phyloP scores from a whole-genome alignment of 2,329 filamentous ascomycete genomes.

The Clonostachys chloroleuca region DNA sequence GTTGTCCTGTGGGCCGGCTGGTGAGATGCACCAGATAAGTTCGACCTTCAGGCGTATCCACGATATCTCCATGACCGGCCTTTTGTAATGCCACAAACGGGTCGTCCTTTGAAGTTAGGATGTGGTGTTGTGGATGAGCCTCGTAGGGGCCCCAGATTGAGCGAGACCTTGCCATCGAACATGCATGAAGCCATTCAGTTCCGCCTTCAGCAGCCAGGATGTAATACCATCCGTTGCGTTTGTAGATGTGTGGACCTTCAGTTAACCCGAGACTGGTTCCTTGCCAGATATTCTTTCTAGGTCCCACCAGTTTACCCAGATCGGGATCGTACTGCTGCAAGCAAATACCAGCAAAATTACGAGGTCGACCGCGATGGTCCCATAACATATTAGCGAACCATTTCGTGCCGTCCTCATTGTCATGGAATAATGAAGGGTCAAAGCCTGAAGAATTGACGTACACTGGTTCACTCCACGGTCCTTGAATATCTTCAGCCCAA shows the following conservation, averaged over 20 bases:
- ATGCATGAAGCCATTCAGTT: conserved; percentile 56
- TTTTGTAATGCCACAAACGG: conserved; percentile 45
- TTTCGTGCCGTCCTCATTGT: conserved; percentile 48
- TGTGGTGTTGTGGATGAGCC: conserved; percentile 50
- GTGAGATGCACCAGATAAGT: conserved; percentile 50
- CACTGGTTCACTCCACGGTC: conserved; percentile 58
- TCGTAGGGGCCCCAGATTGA: conserved; percentile 59
- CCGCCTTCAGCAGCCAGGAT: conserved; percentile 56
- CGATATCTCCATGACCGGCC: conserved; percentile 48
- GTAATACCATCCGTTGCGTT: conserved; percentile 55
- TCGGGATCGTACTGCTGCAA: conserved; percentile 52
- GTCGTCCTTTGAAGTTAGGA: conserved; percentile 48
- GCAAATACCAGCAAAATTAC: conserved; percentile 49
- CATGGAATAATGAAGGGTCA: conserved; percentile 57
- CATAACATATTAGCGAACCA: conserved; percentile 55
- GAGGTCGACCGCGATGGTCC: conserved; percentile 45
- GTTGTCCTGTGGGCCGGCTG: conserved; percentile 45
- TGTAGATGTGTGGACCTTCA: conserved; percentile 56
- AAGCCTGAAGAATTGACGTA: conserved; percentile 59
- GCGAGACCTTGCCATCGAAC: conserved; percentile 49
- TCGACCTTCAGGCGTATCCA: conserved; percentile 46
- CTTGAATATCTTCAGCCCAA: conserved; percentile 43
- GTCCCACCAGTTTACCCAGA: conserved; percentile 45
- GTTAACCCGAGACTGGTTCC: conserved; percentile 50
- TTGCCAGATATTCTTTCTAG: conserved; percentile 47